Base-by-base conservation (phyloP, 805 yeast genomes). In the Cyberlindnera nakhonratchasimensis region DNA sequence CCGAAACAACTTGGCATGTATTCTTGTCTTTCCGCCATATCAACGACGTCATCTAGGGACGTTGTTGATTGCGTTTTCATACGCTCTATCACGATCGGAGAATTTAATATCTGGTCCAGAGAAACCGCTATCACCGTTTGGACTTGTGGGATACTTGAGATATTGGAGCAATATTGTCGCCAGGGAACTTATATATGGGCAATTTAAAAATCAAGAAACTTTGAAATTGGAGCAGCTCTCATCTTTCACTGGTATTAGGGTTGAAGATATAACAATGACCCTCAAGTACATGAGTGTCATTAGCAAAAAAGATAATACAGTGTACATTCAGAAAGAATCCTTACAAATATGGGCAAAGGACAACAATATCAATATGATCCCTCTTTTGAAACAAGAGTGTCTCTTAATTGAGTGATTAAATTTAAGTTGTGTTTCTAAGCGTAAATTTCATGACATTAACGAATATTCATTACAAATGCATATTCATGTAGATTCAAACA, bases 11-110 rank as follows among this genome's bases (percentile, higher is more conserved):
- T 67, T 93, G 29, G 96, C 97, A 0, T 93, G 98, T 58, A 85
- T 93, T 11, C 71, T 93, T 50, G 79, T 88, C 4, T 86, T 93
- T 47, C 99, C 99, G 1, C 96, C 96, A 3, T 93, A 79, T 59
- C 98, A 91, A 60, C 70, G 87, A 44, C 72, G 74, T 30, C 82
- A 79, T 7, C 61, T 90, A 20, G 99, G 98, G 0, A 79, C 87
- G 5, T 67, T 87, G 10, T 60, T 93, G 29, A 86, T 93, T 13
- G 87, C 87, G 46, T 86, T 88, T 51, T 86, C 95, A 29, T 93
- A 91, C 57, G 80, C 73, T 23, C 60, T 90, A 17, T 87, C 96
- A 0, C 67, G 77, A 29, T 73, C 72, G 13, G 86, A 85, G 32
- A 79, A 77, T 23, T 52, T 68, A 17, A 62, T 76, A 2, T 88